Base-by-base conservation (phyloP, 2,329 filamentous ascomycete species). In the Cryphonectria japonica region DNA sequence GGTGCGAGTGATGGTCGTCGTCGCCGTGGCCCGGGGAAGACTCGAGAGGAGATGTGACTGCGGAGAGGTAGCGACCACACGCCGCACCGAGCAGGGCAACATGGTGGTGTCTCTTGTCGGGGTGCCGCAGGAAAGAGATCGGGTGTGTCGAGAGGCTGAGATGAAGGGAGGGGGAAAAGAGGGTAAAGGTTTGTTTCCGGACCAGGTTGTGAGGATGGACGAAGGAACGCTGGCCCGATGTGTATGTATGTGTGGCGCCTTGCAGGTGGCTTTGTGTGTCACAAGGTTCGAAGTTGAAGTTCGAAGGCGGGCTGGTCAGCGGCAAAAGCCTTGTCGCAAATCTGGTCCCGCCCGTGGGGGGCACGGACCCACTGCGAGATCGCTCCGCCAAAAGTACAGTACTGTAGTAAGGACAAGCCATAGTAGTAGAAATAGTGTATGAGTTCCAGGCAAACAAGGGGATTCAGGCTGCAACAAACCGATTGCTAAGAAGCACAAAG, bases 31-130 rank as follows among this genome's bases (percentile, higher is more conserved):
- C 76, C 83, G 83, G 73, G 84, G 75, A 68, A 80, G 80, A 71
- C 82, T 79, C 66, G 85, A 81, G 67, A 83, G 78, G 74, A 85
- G 76, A 64, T 83, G 78, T 62, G 83, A 82, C 76, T 83, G 83
- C 70, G 85, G 83, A 74, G 83, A 80, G 72, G 83, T 81, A 75
- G 83, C 79, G 74, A 84, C 85, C 73, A 86, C 84, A 76, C 87
- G 86, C 79, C 87, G 85, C 80, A 88, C 82, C 77, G 87, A 87
- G 70, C 83, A 83, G 76, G 86, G 85, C 78, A 89, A 78, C 86
- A 88, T 88, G 75, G 77, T 88, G 75, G 77, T 82, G 70, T 74
- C 75, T 50, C 75, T 50, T 39, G 63, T 19, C 16, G 19, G 19
- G 41, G 26, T 11, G 59, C 16, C n/a, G n/a, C 14, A 39, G 54